A percentile compares a stretch with the other conserved stretches of the same genome.
These are phyloP conservation scores for Solanum arcanum DNA, from an alignment of 257 asterid genomes.

Conservation along the genomic window DNA sequence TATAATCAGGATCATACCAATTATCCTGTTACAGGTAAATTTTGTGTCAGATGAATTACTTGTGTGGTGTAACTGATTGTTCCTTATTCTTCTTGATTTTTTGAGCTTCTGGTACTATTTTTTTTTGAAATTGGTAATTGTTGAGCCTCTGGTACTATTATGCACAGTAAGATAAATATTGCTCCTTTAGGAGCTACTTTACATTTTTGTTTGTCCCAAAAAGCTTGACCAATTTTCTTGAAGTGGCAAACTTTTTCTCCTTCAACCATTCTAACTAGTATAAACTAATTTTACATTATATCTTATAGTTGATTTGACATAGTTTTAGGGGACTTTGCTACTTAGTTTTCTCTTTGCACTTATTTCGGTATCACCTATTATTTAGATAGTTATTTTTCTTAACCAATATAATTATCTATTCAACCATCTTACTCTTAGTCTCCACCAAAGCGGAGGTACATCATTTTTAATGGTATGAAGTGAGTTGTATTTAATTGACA, in stretches of 20 bases:
- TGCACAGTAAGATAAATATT: background rate
- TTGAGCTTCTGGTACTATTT: background rate
- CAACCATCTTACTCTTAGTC: background rate
- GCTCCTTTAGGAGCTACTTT: background rate
- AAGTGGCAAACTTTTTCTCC: background rate
- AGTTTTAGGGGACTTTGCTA: background rate
- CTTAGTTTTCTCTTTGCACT: background rate
- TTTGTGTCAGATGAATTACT: background rate
- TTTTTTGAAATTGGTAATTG: background rate
- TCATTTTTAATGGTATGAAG: background rate
- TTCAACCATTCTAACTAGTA: background rate
- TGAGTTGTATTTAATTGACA: background rate
- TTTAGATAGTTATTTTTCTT: background rate
- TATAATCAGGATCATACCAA: background rate
- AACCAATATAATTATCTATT: background rate
- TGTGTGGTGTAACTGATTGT: background rate
- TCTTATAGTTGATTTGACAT: background rate
- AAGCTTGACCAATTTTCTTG: background rate
- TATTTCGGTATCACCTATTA: background rate
- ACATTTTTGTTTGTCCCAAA: background rate
- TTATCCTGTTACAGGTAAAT: background rate
- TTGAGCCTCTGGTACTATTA: background rate
- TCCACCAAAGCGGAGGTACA: background rate
- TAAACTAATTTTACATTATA: background rate
- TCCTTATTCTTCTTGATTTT: background rate